These are phyloP conservation scores for Thermomyces lanuginosus DNA, from an alignment of 2,329 filamentous ascomycete species.

Conservation along the genomic window DNA sequence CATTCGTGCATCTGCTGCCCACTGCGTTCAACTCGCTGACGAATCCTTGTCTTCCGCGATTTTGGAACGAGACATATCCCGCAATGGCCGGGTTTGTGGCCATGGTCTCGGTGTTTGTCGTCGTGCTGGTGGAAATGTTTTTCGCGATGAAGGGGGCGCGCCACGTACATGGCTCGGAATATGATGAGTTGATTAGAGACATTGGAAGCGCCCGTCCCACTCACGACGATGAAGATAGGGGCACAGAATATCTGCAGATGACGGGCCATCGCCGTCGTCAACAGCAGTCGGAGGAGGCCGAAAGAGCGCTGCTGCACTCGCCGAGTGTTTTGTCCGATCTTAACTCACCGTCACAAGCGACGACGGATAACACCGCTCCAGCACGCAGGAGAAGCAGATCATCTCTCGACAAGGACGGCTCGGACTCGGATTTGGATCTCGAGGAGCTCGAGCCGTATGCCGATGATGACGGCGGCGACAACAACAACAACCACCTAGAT, in stretches of 20 bases:
- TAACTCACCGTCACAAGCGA: neutral
- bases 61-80: slow-evolving; percentile 64
- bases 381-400: too few species aligned
- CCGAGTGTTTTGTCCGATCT: neutral
- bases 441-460: slow-evolving; percentile 33
- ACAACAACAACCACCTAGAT: too few species aligned
- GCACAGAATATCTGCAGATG: slow-evolving; percentile 9
- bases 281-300: neutral
- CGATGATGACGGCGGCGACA: slow-evolving; percentile 8
- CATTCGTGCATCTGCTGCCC: slow-evolving; percentile 44
- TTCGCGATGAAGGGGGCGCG: slow-evolving; percentile 55
- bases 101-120: slow-evolving; percentile 65
- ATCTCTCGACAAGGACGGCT: slow-evolving; percentile 40
- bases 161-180: slow-evolving; percentile 41
- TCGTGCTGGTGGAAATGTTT: slow-evolving; percentile 77
- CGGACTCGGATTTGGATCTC: slow-evolving; percentile 44
- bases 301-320: slow-evolving; percentile 1
- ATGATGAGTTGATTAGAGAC: slow-evolving; percentile 28
- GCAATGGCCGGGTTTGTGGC: slow-evolving; percentile 68
- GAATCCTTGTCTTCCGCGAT: slow-evolving; percentile 52
- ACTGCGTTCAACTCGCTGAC: slow-evolving; percentile 46
- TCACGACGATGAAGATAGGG: slow-evolving; percentile 2
- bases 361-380: slow-evolving; percentile 2
- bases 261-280: slow-evolving; percentile 2
- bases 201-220: too few species aligned